Evolutionary conservation across 768 basidiomycete species (phyloP), one percentile per base, ranked within the genome.

Genomic region (Phaffia tasmanica): DNA sequence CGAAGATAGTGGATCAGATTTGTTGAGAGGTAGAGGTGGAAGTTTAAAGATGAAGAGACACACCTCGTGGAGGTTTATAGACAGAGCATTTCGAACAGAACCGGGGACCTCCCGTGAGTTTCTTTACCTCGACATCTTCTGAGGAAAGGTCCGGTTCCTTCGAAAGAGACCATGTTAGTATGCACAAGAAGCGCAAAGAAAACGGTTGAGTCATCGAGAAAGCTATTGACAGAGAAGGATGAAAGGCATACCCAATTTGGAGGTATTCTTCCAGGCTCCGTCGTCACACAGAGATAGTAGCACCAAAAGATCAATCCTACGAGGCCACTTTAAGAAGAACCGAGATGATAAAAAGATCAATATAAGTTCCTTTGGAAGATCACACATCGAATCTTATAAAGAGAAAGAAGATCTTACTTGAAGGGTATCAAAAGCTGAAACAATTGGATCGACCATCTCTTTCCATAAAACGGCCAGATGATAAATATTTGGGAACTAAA

Each of bases 391-490:
- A 3, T 32, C 48, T 25, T 4, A 49, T 6, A 2, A 27, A 16
- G n/a, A 57, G 29, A n/a, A 19, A 53, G 54, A 48, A 58, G 25
- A 16, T 11, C 86, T 74, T 74, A 92, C 91, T 94, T 93, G 86
- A 94, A 94, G 11, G 94, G 94, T 2, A 84, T 70, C 25, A 95
- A 80, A n/a, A 93, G 80, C 25, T 76, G 78, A 49, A 94, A 68
- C 55, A 94, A 83, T 72, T 91, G 84, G 51, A 88, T 77, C 18
- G 88, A 85, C 69, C 88, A 70, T 59, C 77, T 85, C 48, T 81
- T 76, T 50, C 90, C 89, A 73, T 93, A 94, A 89, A 89, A 95
- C 25, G 90, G 91, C 89, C 83, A 84, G 74, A 95, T 84, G 68
- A 97, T 80, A 77, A 88, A 92, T 71, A 90, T 81, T 76, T 98